Base-by-base conservation (phyloP, 768 basidiomycete species). In the Russula sp. region DNA sequence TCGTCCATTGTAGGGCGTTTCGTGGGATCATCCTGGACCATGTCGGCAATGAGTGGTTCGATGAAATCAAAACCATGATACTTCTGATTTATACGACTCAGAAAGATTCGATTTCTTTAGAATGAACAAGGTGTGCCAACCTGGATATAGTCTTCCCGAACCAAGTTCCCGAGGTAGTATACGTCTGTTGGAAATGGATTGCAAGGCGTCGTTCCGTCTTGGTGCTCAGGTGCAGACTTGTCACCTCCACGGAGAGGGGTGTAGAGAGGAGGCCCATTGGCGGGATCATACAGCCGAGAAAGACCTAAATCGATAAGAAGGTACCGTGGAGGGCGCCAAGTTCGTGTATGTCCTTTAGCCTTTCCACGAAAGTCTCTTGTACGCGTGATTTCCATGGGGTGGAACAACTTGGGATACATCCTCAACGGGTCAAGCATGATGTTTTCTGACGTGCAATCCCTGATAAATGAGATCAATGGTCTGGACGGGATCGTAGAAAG, bases 301-400 rank as follows among this genome's bases (percentile, higher is more conserved):
- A 70, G 60, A 11, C 73, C 73, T 22, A 74, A 70, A 40, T 74
- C 73, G 11, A 73, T 74, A 1, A 74, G 57, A 40, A 68, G 68
- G 48, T 74, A 75, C 42, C 60, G 62, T 4, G 71, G 63, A 20
- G 67, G 68, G 5, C 65, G 61, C 35, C 67, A 22, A 0, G 73
- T 74, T 2, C 73, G 68, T 8, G 73, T 45, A 32, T 35, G 54
- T 14, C 63, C 31, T 40, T 68, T 65, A 1, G 56, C 63, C 7
- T n/a, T 57, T 48, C 57, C 20, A 16, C 48, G 55, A 11, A 58
- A 65, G 9, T 67, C 57, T n/a, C 22, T 35, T 49, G 10, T n/a
- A n/a, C n/a, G n/a, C n/a, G n/a, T n/a, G n/a, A n/a, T 40, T 44
- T 6, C 49, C 0, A 51, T 61, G 4, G 66, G 64, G 10, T 67